Evolutionary conservation across 495 filamentous ascomycete genomes (phyloP), one percentile per base, ranked within the genome.

Genomic region (Lineolata rhizophorae): DNA sequence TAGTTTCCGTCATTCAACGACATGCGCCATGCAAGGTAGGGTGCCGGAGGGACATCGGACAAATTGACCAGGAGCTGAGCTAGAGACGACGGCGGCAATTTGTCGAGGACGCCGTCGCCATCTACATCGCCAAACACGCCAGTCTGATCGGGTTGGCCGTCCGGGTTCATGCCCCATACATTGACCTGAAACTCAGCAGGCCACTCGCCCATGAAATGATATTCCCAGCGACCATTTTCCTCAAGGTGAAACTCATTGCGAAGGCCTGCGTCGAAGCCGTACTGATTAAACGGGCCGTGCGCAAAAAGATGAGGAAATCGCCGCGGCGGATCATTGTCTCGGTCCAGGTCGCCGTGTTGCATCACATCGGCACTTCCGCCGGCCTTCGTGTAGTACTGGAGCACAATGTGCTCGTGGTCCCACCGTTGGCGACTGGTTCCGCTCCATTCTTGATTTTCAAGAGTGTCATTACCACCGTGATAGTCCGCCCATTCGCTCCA

Each of bases 341-440:
- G 61, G 17, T 39, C 49, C 18, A 61, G 42, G 44, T 78, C 74
- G 16, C 65, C 65, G 39, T 73, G 63, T 44, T 76, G 72, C 3
- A 67, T 44, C 37, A 74, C 69, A 38, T 61, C 57, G 40, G 68
- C 74, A 36, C 70, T 76, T 1, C 70, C 74, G 12, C 68, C 59
- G 13, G 66, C 52, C 26, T 60, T 57, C 46, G 60, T 72, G 64
- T 61, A 80, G 46, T 80, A 80, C 38, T 76, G 69, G 17, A 74
- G 63, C 2, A 61, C 56, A 6, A 78, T 50, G 39, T 80, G 74
- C 29, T 73, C 63, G 21, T 67, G 74, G 5, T 58, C 35, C 74
- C 74, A 80, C 17, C 45, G 48, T 45, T 80, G 74, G 1, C 53
- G 39, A 17, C 65, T 56, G 1, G 69, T 71, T 9, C 74, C 74